Evolutionary conservation across 768 basidiomycete species (phyloP).

Genomic region (Tephrocybe sp.): DNA sequence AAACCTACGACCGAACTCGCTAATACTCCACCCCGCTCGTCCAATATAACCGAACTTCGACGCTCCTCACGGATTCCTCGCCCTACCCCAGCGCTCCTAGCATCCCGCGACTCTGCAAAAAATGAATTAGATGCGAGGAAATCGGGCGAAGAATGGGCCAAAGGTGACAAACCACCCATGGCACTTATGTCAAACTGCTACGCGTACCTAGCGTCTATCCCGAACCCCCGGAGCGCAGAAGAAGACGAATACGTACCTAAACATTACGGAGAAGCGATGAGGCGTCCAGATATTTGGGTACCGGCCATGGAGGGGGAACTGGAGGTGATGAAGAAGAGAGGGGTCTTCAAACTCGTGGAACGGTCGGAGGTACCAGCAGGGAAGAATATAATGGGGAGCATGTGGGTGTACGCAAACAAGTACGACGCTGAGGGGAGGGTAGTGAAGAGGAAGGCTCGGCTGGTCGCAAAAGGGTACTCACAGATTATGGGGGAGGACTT

Average conservation of each 20-base stretch:
- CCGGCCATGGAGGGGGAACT: slow-evolving; percentile 17
- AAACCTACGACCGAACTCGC: too few species aligned
- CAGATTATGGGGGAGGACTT: slow-evolving; percentile 34
- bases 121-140: too few species aligned
- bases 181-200: background rate
- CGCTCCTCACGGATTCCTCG: too few species aligned
- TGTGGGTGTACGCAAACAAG: slow-evolving; percentile 28
- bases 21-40: too few species aligned
- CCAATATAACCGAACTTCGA: too few species aligned
- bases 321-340: slow-evolving; percentile 16
- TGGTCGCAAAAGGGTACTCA: slow-evolving; percentile 24
- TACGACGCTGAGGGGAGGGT: slow-evolving; percentile 26
- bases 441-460: slow-evolving; percentile 23
- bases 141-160: too few species aligned
- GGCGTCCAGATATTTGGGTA: slow-evolving; percentile 13
- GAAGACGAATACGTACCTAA: background rate
- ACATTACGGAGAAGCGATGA: slow-evolving; percentile 14
- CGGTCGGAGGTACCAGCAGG: background rate
- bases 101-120: too few species aligned
- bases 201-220: background rate
- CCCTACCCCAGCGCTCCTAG: too few species aligned
- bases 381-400: slow-evolving; percentile 9
- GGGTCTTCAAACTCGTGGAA: slow-evolving; percentile 17
- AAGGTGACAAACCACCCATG: background rate
- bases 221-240: background rate